phyloP scores from a whole-genome alignment of 1,284 basidiomycete species.

The Moniliella sp. region DNA sequence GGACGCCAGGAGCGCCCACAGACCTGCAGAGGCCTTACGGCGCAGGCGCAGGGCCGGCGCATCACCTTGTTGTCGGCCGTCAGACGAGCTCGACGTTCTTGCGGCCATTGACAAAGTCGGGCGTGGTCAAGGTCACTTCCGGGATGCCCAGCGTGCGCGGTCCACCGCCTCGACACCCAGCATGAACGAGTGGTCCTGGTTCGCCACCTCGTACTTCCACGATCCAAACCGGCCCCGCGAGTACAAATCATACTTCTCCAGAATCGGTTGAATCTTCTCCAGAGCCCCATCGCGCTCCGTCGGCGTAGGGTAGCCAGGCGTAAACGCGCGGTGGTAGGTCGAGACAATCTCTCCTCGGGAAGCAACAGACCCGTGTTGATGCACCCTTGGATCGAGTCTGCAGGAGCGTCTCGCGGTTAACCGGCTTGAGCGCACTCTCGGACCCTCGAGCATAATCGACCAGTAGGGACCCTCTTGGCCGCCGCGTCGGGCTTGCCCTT shows the following conservation, averaged over 20 bases:
- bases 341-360: conserved; percentile 39
- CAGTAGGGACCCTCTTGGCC: conserved; percentile 38
- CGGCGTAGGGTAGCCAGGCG: conserved; percentile 38
- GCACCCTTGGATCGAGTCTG: conserved; percentile 39
- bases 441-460: conserved; percentile 39
- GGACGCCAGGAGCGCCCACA: too few relatives aligned
- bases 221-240: conserved; percentile 40
- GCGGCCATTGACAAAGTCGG: conserved; percentile 38
- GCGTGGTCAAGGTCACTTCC: conserved; percentile 36
- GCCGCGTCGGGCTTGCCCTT: conserved; percentile 32
- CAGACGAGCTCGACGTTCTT: conserved; percentile 35
- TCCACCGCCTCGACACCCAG: conserved; percentile 40
- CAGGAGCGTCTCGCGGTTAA: conserved; percentile 37
- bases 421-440: conserved; percentile 39
- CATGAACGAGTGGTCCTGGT: conserved; percentile 41
- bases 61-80: too few relatives aligned
- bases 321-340: conserved; percentile 39
- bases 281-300: conserved; percentile 38
- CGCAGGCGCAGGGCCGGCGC: too few relatives aligned
- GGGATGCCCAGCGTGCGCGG: conserved; percentile 36
- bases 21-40: too few relatives aligned
- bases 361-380: conserved; percentile 38
- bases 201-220: conserved; percentile 40
- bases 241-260: conserved; percentile 37
- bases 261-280: conserved; percentile 36